Conservation (phyloP, 345 rosid species). For the Anacardium occidentale region DNA sequence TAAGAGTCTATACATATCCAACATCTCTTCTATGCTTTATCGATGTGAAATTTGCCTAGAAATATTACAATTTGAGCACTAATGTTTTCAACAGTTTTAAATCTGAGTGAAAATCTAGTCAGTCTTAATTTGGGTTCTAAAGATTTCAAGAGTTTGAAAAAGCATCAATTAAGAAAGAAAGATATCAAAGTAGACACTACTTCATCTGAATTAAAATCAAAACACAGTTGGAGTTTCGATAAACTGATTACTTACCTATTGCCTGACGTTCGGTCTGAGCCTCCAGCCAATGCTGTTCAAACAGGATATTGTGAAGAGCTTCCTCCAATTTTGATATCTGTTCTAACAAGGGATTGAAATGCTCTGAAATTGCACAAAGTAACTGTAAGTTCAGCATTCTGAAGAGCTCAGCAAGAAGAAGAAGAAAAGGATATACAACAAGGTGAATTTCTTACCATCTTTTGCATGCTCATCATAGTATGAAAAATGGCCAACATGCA, state of each 20-base stretch:
- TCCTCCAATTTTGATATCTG: slow-evolving; percentile 63
- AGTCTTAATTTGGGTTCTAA: no score
- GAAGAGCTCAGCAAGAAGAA: background rate
- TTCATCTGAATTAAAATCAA: slow-evolving; percentile 1
- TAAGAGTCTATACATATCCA: no score
- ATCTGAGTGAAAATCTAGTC: no score
- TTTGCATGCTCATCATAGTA: slow-evolving; percentile 68
- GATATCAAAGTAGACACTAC: background rate
- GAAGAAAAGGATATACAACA: background rate
- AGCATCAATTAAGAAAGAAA: background rate
- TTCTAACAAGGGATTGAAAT: slow-evolving; percentile 61
- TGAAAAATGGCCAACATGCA: slow-evolving; percentile 60
- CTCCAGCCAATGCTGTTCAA: slow-evolving; percentile 78
- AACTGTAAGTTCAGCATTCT: background rate
- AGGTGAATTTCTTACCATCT: slow-evolving; percentile 43
- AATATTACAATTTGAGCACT: no score
- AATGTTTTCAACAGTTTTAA: no score
- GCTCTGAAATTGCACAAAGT: slow-evolving; percentile 44
- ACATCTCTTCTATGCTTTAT: no score
- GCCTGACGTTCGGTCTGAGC: slow-evolving; percentile 85
- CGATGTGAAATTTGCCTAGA: no score
- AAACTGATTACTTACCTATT: slow-evolving; percentile 34
- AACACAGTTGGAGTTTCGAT: background rate
- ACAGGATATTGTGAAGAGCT: slow-evolving; percentile 68
- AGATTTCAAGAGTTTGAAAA: background rate